Evolutionary conservation across 2,329 filamentous ascomycete species (phyloP).

Genomic region (Ophiosphaerella herpotricha): DNA sequence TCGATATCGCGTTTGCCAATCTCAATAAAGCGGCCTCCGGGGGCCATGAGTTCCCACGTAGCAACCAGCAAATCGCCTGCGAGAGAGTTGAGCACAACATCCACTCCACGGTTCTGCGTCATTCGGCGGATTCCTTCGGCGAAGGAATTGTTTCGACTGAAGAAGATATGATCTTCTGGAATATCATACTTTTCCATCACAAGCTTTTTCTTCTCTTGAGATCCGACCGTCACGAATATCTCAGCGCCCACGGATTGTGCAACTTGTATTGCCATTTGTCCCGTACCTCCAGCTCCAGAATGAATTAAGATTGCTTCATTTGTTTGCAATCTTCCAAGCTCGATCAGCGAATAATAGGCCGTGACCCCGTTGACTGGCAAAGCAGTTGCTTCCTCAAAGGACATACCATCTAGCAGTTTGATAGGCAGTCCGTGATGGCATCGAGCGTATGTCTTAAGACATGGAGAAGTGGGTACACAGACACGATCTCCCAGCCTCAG

Average conservation of each 20-base stretch:
- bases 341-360: constrained; percentile 20
- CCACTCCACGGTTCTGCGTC: constrained; percentile 19
- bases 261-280: constrained; percentile 23
- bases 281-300: constrained; percentile 24
- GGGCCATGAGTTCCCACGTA: no score
- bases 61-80: constrained; percentile 12
- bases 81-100: constrained; percentile 36
- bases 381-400: constrained; percentile 16
- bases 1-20: no score
- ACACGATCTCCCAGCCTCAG: no score
- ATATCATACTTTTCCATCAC: no score
- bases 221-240: neutral
- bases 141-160: no score
- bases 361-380: neutral
- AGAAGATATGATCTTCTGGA: no score
- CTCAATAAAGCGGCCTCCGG: no score
- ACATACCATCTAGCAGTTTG: constrained; percentile 4
- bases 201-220: no score
- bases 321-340: constrained; percentile 19
- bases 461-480: no score
- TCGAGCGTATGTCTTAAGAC: neutral
- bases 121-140: no score
- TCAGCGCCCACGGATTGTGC: constrained; percentile 11
- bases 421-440: neutral
- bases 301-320: constrained; percentile 38